Evolutionary conservation across 2,329 filamentous ascomycete genomes (phyloP).

Genomic region (Coniochaeta ligniaria): DNA sequence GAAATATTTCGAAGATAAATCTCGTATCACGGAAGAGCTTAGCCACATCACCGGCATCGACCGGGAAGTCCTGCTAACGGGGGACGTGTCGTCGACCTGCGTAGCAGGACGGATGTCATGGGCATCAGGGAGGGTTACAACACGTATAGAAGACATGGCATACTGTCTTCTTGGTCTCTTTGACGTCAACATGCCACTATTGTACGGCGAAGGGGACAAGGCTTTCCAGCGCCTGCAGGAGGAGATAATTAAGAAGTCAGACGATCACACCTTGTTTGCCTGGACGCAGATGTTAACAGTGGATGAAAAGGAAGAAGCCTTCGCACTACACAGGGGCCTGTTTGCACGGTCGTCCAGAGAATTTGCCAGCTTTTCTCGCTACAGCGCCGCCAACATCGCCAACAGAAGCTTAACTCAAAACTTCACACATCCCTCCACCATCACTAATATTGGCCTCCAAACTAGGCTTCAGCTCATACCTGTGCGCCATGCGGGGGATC

Average conservation of each 20-base stretch:
- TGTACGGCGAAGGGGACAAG: not conserved
- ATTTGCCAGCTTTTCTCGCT: not conserved
- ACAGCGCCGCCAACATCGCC: not conserved
- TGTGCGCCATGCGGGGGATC: not conserved
- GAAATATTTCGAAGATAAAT: not conserved
- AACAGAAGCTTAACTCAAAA: not conserved
- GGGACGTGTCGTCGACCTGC: not conserved
- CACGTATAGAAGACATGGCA: not conserved
- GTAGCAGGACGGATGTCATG: conserved; percentile 5
- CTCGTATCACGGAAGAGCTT: not conserved
- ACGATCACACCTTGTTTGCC: not conserved
- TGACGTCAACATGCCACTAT: conserved; percentile 3
- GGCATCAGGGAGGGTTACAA: not conserved
- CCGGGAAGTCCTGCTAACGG: not conserved
- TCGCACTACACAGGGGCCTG: not conserved
- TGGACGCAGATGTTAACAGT: not conserved
- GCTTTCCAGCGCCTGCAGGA: conserved; percentile 1
- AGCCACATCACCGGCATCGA: not conserved
- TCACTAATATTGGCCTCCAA: not conserved
- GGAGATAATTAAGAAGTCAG: not conserved
- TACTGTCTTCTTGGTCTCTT: conserved; percentile 1
- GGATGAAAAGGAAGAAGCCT: not conserved
- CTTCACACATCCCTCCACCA: not conserved
- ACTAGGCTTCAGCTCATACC: not conserved
- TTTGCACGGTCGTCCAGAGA: not conserved